Conservation (phyloP, 139 green algal genomes). For the Desmodesmus armatus region DNA sequence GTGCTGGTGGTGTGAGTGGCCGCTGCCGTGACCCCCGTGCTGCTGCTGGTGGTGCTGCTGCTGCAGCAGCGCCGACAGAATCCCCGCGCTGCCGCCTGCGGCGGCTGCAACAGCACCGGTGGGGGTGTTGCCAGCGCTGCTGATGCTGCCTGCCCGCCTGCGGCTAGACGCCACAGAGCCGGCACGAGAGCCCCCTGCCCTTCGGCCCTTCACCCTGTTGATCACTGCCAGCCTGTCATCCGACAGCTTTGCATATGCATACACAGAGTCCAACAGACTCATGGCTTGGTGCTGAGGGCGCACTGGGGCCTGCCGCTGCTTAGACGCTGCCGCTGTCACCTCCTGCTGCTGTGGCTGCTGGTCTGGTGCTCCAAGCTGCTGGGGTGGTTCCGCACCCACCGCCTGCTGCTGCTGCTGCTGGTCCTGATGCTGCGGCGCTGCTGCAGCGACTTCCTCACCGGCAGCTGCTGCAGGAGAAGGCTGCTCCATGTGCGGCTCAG, state of each 20-base stretch:
- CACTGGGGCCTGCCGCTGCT: not conserved
- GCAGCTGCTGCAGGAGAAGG: not conserved
- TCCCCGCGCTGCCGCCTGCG: not conserved
- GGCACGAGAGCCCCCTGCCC: not conserved
- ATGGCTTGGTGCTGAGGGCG: slow-evolving; percentile 19
- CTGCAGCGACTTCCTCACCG: not conserved
- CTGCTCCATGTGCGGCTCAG: not conserved
- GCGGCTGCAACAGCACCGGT: not conserved
- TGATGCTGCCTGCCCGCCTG: slow-evolving; percentile 3
- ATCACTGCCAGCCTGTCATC: slow-evolving; percentile 33
- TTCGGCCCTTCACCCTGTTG: slow-evolving; percentile 32
- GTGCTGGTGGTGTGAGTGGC: too few species aligned
- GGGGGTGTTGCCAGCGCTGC: slow-evolving; percentile 26
- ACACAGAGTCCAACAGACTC: slow-evolving; percentile 31
- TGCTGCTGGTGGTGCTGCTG: slow-evolving; percentile 34
- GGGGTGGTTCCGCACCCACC: not conserved
- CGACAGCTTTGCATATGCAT: slow-evolving; percentile 42
- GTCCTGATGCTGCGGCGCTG: too few species aligned
- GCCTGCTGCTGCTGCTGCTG: not conserved
- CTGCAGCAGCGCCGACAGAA: not conserved
- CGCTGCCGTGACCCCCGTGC: not conserved
- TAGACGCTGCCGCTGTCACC: not conserved
- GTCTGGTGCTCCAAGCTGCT: not conserved
- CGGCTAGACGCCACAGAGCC: slow-evolving; percentile 9
- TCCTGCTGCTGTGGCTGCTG: slow-evolving; percentile 1